Evolutionary conservation across 164 flowering plant species (phyloP).

Genomic region (Echeveria elegans): DNA sequence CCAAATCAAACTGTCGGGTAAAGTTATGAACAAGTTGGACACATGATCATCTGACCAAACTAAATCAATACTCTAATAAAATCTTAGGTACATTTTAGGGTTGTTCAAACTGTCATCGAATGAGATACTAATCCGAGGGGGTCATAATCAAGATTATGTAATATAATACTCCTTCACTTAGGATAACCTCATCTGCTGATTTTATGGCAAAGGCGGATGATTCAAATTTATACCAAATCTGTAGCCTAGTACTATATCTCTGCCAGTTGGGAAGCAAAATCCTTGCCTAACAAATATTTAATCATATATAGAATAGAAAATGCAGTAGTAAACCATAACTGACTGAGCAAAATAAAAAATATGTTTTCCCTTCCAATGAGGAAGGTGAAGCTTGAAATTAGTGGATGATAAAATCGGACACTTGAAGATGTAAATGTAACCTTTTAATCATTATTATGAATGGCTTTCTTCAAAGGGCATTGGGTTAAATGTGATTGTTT

Average conservation of each 20-base stretch:
- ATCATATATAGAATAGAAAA: neutral
- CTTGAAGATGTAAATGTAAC: neutral
- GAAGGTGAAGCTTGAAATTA: neutral
- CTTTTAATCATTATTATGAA: neutral
- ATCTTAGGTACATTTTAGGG: slow-evolving; percentile 7
- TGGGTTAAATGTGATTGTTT: neutral
- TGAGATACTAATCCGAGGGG: neutral
- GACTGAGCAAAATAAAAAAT: neutral
- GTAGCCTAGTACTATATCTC: neutral
- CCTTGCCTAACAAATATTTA: neutral
- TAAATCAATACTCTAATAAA: neutral
- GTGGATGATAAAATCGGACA: neutral
- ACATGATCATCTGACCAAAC: neutral
- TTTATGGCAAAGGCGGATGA: neutral
- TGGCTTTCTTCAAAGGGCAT: neutral
- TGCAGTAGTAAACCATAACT: neutral
- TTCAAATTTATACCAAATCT: neutral
- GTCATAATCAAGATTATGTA: neutral
- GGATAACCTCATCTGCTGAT: neutral
- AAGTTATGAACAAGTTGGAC: slow-evolving; percentile 1
- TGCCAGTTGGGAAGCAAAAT: slow-evolving; percentile 1
- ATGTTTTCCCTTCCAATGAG: neutral
- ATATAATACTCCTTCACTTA: neutral
- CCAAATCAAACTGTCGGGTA: neutral
- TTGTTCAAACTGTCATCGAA: neutral